Base-by-base conservation (phyloP, 352 stramenopile genomes). In the Globisporangium radiosum region DNA sequence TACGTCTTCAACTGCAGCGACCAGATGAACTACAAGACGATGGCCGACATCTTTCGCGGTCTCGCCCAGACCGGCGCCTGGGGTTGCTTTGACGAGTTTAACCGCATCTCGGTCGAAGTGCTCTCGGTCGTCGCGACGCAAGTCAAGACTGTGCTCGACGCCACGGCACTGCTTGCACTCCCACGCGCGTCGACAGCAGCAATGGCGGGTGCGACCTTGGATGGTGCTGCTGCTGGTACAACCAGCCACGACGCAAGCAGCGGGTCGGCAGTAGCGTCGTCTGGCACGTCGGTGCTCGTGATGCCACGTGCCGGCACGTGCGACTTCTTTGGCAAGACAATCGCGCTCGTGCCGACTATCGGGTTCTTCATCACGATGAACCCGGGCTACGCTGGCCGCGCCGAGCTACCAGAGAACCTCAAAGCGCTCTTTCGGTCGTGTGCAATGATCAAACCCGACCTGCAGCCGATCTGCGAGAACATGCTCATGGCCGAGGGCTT, bases 51-150 rank as follows among this genome's bases (percentile, higher is more conserved):
- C 60, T 98, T 98, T 68, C 76, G 89, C 38, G 95, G 95, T 8
- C 76, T 98, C 6, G 81, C 92, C 3, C 92, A 98, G 67, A 98
- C 94, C 42, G 95, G 94, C 38, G 91, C 95, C 4, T 98, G 95
- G 95, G 95, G 95, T 6, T 98, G 94, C 64, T 98, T 98, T 70
- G 94, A 98, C 60, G 92, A 98, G 68, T 98, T 98, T 59, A 98
- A 98, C 58, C 89, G 95, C 42, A 98, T 98, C 68, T 94, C 90
- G 7, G 96, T 98, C 42, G 95, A 98, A 71, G 96, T 98, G 10
- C 67, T 99, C 7, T 97, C 85, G 1, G 94, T 98, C 13, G 94
- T 98, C 11, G 93, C 94, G 14, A 98, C 94, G 3, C 96, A 99
- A 60, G 94, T 99, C n/a, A 98, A 98, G 65, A 98, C 94, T 0